Percentiles rank a stretch among this genome's conserved stretches.
Conservation (phyloP, 176 grass and related monocot genomes). For the Thinopyrum elongatum region DNA sequence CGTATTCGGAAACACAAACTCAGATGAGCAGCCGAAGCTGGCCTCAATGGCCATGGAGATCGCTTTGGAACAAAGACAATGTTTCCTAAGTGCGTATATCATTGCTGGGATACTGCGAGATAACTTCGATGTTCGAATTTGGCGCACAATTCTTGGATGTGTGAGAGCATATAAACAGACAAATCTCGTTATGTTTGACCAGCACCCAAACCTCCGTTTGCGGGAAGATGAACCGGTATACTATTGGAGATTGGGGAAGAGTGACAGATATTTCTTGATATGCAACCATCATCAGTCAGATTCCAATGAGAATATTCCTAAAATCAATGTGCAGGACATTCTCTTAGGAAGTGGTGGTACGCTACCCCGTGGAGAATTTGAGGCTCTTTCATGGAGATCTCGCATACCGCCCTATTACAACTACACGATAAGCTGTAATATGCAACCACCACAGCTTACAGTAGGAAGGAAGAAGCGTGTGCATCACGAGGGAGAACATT, state of each 20-base stretch:
- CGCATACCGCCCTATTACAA: constrained; percentile 16
- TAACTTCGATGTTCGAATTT: background rate
- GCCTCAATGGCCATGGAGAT: background rate
- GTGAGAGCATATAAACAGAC: background rate
- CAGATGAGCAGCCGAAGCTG: background rate
- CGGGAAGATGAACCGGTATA: background rate
- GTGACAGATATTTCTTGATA: background rate
- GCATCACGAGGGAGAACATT: background rate
- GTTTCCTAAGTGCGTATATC: background rate
- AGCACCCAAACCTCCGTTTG: background rate
- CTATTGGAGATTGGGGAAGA: background rate
- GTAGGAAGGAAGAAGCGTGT: background rate
- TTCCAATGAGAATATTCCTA: background rate
- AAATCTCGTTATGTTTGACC: too few species aligned
- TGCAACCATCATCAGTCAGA: background rate
- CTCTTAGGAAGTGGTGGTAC: background rate
- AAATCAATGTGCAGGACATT: background rate
- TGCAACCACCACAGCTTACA: background rate
- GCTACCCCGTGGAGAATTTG: background rate
- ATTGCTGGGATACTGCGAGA: background rate
- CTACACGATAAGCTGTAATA: background rate
- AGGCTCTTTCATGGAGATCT: background rate
- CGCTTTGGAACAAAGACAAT: background rate
- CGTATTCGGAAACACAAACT: background rate
- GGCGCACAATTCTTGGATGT: background rate